A percentile compares a stretch with the other conserved stretches of the same genome.
phyloP scores from a whole-genome alignment of 495 filamentous ascomycete genomes.

The Tuber microsphaerosporum region DNA sequence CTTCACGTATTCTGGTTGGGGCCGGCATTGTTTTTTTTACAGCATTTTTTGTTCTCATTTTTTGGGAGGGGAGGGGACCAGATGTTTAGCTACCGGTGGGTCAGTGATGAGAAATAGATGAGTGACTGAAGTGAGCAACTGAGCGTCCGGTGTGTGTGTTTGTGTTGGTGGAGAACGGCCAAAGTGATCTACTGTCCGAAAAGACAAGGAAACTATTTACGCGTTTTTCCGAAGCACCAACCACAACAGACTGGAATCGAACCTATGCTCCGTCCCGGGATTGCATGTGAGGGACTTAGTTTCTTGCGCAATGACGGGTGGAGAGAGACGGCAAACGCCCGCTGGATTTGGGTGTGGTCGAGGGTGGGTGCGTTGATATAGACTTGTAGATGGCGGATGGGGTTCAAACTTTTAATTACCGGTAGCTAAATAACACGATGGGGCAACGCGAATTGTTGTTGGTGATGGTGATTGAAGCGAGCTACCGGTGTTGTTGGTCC shows the following conservation, averaged over 20 bases:
- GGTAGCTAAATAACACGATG: not conserved
- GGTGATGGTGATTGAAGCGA: not conserved
- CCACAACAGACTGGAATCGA: not conserved
- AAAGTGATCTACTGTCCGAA: not conserved
- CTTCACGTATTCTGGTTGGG: not conserved
- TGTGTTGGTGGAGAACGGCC: slow-evolving; percentile 1
- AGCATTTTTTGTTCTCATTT: not conserved
- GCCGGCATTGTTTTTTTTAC: not conserved
- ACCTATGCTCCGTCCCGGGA: not conserved
- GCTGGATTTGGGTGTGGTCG: not conserved
- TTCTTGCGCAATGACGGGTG: not conserved
- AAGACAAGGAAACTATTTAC: not conserved
- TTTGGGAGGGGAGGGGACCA: not conserved
- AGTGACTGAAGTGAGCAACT: not conserved
- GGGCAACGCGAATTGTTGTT: not conserved
- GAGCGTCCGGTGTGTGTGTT: not conserved
- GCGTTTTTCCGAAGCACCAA: not conserved
- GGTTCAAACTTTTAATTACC: too few species aligned
- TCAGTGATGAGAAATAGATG: not conserved
- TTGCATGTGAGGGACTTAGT: slow-evolving; percentile 1
- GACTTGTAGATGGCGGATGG: too few species aligned
- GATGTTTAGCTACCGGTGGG: not conserved
- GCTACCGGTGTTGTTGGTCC: not conserved
- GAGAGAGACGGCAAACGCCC: not conserved
- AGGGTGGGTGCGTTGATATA: not conserved